Conservation (phyloP, 495 filamentous ascomycete genomes). For the Lasiosphaeria hispida region DNA sequence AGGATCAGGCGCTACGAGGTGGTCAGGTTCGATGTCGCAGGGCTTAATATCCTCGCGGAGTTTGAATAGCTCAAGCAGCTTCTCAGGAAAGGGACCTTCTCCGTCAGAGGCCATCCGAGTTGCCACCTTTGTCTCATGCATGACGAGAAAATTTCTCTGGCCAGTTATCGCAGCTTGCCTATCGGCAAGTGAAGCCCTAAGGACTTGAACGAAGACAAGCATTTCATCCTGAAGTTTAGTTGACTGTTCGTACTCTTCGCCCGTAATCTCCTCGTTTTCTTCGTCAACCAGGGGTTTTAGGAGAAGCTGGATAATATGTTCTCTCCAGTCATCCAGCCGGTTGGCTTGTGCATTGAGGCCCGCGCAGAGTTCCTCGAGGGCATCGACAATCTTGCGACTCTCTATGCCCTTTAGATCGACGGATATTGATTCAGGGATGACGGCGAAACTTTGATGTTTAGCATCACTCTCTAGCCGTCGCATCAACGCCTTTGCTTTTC, state of each 20-base stretch:
- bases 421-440: conserved; percentile 55
- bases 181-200: conserved; percentile 74
- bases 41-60: conserved; percentile 58
- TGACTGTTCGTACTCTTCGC: conserved; percentile 85
- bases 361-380: conserved; percentile 39
- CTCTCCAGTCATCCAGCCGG: conserved; percentile 69
- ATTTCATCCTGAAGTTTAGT: conserved; percentile 80
- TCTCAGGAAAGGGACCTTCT: conserved; percentile 69
- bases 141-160: conserved; percentile 70
- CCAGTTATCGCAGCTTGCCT: conserved; percentile 73
- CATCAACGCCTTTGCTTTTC: conserved; percentile 40
- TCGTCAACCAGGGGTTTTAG: conserved; percentile 76
- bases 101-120: conserved; percentile 56
- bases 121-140: conserved; percentile 66
- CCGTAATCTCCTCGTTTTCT: conserved; percentile 71
- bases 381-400: conserved; percentile 28
- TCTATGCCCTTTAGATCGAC: conserved; percentile 34
- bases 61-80: conserved; percentile 60
- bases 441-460: conserved; percentile 53
- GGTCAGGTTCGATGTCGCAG: conserved; percentile 38
- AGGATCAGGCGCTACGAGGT: conserved; percentile 22
- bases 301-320: conserved; percentile 66
- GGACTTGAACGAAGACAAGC: conserved; percentile 75
- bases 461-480: conserved; percentile 47
- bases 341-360: conserved; percentile 67